Percentiles rank a stretch among this genome's conserved stretches.
Conservation (phyloP, 495 filamentous ascomycete species). For the Aeminium ludgeri region DNA sequence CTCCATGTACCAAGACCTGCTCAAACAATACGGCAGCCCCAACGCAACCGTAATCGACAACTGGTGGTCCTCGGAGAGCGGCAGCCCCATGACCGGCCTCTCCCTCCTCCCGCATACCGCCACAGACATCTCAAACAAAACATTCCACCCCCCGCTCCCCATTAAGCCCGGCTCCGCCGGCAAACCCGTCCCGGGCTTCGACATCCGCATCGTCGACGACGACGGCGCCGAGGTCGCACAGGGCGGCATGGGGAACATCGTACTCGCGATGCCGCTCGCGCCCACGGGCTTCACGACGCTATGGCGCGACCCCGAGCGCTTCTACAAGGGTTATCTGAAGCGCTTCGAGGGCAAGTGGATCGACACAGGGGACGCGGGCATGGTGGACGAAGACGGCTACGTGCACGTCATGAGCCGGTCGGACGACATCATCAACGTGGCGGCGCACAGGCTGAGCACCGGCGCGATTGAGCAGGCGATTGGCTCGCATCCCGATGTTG, state of each 20-base stretch:
- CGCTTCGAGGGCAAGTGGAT: conserved; percentile 66
- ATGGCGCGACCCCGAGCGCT: conserved; percentile 68
- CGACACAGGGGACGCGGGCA: conserved; percentile 80
- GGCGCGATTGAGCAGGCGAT: conserved; percentile 83
- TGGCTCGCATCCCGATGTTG: conserved; percentile 56
- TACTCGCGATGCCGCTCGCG: conserved; percentile 62
- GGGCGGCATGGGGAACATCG: conserved; percentile 81
- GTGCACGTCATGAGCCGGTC: conserved; percentile 71
- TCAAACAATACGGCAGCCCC: conserved; percentile 43
- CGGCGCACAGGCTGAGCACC: conserved; percentile 80
- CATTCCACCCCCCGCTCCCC: conserved; percentile 25
- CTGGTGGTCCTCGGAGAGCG: conserved; percentile 92
- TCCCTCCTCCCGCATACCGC: conserved; percentile 43
- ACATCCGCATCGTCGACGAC: conserved; percentile 70
- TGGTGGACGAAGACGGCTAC: conserved; percentile 52
- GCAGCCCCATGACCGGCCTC: conserved; percentile 73
- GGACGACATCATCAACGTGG: conserved; percentile 92
- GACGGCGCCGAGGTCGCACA: conserved; percentile 46
- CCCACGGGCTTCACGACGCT: conserved; percentile 74
- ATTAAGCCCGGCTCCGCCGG: conserved; percentile 78
- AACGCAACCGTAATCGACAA: conserved; percentile 69
- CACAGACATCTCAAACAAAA: conserved; percentile 22
- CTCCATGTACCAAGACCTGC: conserved; percentile 54
- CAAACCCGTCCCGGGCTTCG: conserved; percentile 79
- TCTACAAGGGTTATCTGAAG: conserved; percentile 66